phyloP scores from a whole-genome alignment of 352 stramenopile genomes.

The Globisporangium parvum region DNA sequence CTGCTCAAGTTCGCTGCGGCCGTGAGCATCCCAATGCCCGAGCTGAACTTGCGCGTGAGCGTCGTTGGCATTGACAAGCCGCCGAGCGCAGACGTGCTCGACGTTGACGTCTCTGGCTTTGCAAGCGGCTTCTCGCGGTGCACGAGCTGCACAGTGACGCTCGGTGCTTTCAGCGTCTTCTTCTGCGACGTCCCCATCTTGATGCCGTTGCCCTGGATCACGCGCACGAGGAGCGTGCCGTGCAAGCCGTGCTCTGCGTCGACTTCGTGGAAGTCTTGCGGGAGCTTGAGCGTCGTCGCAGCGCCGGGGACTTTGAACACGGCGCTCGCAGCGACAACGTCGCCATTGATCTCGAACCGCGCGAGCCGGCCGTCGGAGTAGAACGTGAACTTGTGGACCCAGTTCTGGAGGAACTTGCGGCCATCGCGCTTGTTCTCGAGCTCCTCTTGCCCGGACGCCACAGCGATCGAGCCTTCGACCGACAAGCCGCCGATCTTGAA shows the following conservation, averaged over 20 bases:
- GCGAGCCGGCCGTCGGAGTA: conserved; percentile 77
- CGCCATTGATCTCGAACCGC: conserved; percentile 85
- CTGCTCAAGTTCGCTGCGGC: conserved; percentile 21
- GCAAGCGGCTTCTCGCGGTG: conserved; percentile 50
- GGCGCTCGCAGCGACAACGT: conserved; percentile 79
- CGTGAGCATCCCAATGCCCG: conserved; percentile 49
- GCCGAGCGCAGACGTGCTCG: conserved; percentile 28
- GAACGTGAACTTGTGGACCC: conserved; percentile 89
- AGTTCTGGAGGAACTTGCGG: conserved; percentile 85
- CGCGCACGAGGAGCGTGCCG: conserved; percentile 59
- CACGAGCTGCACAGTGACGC: conserved; percentile 48
- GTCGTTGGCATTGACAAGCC: conserved; percentile 63
- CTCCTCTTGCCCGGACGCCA: conserved; percentile 81
- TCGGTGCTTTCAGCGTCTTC: conserved; percentile 60
- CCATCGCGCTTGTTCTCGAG: conserved; percentile 81
- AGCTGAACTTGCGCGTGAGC: conserved; percentile 70
- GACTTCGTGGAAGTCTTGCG: conserved; percentile 85
- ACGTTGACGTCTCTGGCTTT: conserved; percentile 26
- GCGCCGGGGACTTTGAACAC: conserved; percentile 85
- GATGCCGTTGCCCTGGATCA: conserved; percentile 79
- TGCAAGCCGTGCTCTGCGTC: conserved; percentile 71
- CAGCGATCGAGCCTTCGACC: conserved; percentile 78
- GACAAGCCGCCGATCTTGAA: conserved; percentile 83
- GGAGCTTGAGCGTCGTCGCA: conserved; percentile 80
- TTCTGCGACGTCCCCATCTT: conserved; percentile 65